Conservation (phyloP, 495 filamentous ascomycete genomes). For the Daldinia grandis region DNA sequence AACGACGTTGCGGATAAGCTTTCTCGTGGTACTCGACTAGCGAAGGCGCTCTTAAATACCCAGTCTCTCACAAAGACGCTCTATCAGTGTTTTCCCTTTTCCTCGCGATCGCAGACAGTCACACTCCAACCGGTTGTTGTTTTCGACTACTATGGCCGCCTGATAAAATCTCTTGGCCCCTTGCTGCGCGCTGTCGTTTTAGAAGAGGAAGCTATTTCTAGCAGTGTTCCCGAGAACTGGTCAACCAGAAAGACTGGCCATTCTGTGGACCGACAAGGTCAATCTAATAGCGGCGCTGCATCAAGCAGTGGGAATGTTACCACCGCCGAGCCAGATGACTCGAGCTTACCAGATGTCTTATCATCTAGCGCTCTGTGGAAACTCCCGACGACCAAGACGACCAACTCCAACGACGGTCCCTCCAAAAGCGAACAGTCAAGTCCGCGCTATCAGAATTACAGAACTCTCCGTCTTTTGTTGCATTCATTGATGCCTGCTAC, state of each 20-base stretch:
- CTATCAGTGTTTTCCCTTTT: slow-evolving; percentile 75
- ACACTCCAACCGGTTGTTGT: slow-evolving; percentile 77
- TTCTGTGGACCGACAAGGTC: slow-evolving; percentile 22
- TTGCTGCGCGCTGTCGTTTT: slow-evolving; percentile 80
- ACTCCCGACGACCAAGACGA: slow-evolving; percentile 26
- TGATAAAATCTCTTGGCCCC: slow-evolving; percentile 75
- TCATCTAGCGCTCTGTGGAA: slow-evolving; percentile 38
- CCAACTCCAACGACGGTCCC: slow-evolving; percentile 22
- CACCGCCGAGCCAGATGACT: slow-evolving; percentile 34
- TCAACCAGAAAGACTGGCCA: slow-evolving; percentile 39
- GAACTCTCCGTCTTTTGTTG: slow-evolving; percentile 76
- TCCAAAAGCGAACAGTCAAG: slow-evolving; percentile 51
- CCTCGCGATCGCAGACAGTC: slow-evolving; percentile 50
- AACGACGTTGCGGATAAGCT: slow-evolving; percentile 49
- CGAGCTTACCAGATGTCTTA: slow-evolving; percentile 31
- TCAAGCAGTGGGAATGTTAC: slow-evolving; percentile 10
- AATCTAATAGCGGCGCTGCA: background rate
- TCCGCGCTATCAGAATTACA: slow-evolving; percentile 76
- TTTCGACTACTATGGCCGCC: slow-evolving; percentile 75
- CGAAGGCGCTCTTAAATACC: slow-evolving; percentile 77
- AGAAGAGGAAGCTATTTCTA: slow-evolving; percentile 78
- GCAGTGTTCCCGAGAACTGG: slow-evolving; percentile 56
- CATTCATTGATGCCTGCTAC: slow-evolving; percentile 75
- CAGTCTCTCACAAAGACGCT: slow-evolving; percentile 78
- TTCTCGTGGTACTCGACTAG: slow-evolving; percentile 72